phyloP scores from a whole-genome alignment of 495 filamentous ascomycete species.

The Penicillium dipodomyicola region DNA sequence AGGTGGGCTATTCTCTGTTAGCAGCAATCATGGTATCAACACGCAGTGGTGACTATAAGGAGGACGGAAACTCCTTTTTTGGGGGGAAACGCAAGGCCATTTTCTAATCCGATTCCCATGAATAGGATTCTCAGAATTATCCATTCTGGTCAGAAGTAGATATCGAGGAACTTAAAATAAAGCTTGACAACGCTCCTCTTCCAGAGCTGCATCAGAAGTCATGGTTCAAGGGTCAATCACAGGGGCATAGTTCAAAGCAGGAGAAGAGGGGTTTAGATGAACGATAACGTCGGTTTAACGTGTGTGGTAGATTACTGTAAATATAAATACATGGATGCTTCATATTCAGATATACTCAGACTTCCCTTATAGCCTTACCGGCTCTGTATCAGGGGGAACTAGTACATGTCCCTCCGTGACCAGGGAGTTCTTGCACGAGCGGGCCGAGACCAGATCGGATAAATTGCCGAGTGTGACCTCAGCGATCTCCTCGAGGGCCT shows the following conservation, averaged over 20 bases:
- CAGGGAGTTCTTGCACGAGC: slow-evolving; percentile 35
- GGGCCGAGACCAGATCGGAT: slow-evolving; percentile 26
- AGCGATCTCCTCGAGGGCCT: slow-evolving; percentile 64
- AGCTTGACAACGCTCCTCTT: no score
- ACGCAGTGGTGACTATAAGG: slow-evolving; percentile 34
- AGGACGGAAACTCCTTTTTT: slow-evolving; percentile 44
- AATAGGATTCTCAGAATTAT: slow-evolving; percentile 11
- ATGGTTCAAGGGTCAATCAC: no score
- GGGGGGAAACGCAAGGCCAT: slow-evolving; percentile 37
- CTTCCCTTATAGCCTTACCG: slow-evolving; percentile 32
- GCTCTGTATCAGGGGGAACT: slow-evolving; percentile 29
- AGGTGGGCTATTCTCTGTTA: slow-evolving; percentile 9
- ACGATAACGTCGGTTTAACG: background rate
- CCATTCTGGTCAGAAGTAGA: slow-evolving; percentile 28
- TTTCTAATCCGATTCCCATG: no score
- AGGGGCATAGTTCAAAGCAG: no score
- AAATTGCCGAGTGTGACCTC: slow-evolving; percentile 59
- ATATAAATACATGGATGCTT: slow-evolving; percentile 3
- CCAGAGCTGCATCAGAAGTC: no score
- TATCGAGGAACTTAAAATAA: slow-evolving; percentile 5
- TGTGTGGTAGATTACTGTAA: background rate
- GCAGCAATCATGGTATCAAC: background rate
- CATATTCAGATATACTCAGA: background rate
- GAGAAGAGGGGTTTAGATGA: no score
- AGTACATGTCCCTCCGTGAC: slow-evolving; percentile 37